A percentile compares a stretch with the other conserved stretches of the same genome.
Conservation (phyloP, 2,329 filamentous ascomycete species). For the Tolypocladium tropicale region DNA sequence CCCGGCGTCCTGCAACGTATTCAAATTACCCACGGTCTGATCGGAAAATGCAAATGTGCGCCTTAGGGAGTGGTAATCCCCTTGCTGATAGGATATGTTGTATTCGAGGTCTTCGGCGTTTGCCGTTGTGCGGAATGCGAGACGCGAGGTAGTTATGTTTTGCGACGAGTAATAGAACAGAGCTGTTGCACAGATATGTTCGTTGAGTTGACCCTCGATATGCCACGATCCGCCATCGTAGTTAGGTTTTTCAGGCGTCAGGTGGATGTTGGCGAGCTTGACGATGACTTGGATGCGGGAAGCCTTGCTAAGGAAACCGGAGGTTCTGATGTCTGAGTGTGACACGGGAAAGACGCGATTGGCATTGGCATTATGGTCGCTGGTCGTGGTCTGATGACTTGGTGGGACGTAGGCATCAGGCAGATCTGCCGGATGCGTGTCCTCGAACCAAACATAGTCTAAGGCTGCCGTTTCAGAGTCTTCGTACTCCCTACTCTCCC, state of each 20-base stretch:
- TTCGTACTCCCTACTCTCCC: slow-evolving; percentile 1
- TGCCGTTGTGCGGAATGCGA: slow-evolving; percentile 38
- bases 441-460: slow-evolving; percentile 15
- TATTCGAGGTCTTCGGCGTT: slow-evolving; percentile 16
- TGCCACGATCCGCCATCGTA: slow-evolving; percentile 48
- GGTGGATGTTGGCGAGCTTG: slow-evolving; percentile 50
- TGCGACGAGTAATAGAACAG: slow-evolving; percentile 53
- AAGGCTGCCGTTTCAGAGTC: slow-evolving; percentile 3
- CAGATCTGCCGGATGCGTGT: slow-evolving; percentile 12
- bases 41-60: slow-evolving; percentile 24
- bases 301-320: slow-evolving; percentile 17
- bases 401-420: slow-evolving; percentile 5
- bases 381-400: not conserved
- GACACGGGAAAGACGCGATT: not conserved
- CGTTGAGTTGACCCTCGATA: slow-evolving; percentile 46
- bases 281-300: slow-evolving; percentile 48
- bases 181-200: slow-evolving; percentile 53
- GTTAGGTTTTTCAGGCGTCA: slow-evolving; percentile 45
- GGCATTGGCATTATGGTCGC: not conserved
- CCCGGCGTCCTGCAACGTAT: slow-evolving; percentile 29
- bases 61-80: slow-evolving; percentile 21
- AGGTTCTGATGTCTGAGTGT: slow-evolving; percentile 12
- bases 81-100: slow-evolving; percentile 19
- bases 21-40: not conserved
- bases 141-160: slow-evolving; percentile 43